phyloP scores from a whole-genome alignment of 495 filamentous ascomycete genomes.

The Oidiodendron maius region DNA sequence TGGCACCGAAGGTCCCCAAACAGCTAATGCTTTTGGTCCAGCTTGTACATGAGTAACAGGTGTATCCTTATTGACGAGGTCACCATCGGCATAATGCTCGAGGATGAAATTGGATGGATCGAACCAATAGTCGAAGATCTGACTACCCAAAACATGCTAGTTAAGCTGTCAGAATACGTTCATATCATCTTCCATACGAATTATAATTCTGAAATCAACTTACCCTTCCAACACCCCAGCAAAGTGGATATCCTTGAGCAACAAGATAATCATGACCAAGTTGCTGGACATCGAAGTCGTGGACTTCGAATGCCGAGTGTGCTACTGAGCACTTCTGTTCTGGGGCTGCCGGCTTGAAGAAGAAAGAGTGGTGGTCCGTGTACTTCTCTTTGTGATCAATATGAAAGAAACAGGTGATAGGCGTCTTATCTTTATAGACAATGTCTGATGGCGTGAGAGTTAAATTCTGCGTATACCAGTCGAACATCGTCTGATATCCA shows the following conservation, averaged over 20 bases:
- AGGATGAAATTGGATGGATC: neutral
- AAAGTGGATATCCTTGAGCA: neutral
- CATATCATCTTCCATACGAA: neutral
- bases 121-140: conserved; percentile 7
- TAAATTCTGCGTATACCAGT: conserved; percentile 2
- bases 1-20: conserved; percentile 1
- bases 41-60: neutral
- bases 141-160: conserved; percentile 4
- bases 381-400: neutral
- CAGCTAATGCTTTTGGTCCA: neutral
- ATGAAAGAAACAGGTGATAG: conserved; percentile 4
- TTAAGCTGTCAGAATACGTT: neutral
- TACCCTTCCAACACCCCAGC: conserved; percentile 6
- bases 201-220: neutral
- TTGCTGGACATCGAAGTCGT: conserved; percentile 3
- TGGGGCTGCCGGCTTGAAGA: neutral
- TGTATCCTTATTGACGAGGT: conserved; percentile 3
- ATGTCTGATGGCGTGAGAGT: conserved; percentile 2
- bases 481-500: conserved; percentile 2
- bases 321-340: neutral
- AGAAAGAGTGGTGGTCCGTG: conserved; percentile 6
- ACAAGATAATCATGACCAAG: conserved; percentile 1
- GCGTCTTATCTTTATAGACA: neutral
- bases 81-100: no score
- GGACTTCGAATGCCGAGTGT: conserved; percentile 5